These are phyloP conservation scores for Calonectria pseudoturangicola DNA, from an alignment of 2,329 filamentous ascomycete species.

Conservation along the genomic window DNA sequence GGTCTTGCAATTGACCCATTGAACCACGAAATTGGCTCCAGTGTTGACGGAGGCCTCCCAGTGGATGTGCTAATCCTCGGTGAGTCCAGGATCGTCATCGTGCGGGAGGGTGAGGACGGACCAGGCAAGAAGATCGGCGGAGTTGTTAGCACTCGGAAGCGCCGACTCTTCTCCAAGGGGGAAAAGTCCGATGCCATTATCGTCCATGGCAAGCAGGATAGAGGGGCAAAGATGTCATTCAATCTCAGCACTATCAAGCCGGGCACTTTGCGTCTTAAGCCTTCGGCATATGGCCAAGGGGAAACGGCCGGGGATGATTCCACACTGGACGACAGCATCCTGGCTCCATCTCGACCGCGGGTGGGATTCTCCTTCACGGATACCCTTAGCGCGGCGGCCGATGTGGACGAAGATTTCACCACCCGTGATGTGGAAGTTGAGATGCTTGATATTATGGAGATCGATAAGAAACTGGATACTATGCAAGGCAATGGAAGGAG, in stretches of 20 bases:
- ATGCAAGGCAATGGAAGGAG: slow-evolving; percentile 71
- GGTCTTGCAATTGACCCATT: slow-evolving; percentile 64
- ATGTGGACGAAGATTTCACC: slow-evolving; percentile 69
- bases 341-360: slow-evolving; percentile 56
- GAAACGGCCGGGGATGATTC: slow-evolving; percentile 45
- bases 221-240: slow-evolving; percentile 64
- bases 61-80: slow-evolving; percentile 74
- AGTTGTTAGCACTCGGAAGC: slow-evolving; percentile 58
- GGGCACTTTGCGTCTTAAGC: slow-evolving; percentile 59
- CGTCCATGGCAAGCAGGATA: slow-evolving; percentile 68
- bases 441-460: slow-evolving; percentile 79
- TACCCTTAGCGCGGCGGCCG: slow-evolving; percentile 71
- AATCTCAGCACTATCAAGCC: slow-evolving; percentile 70
- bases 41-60: slow-evolving; percentile 64
- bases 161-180: slow-evolving; percentile 61
- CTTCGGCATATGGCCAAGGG: slow-evolving; percentile 55
- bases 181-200: slow-evolving; percentile 72
- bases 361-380: slow-evolving; percentile 71
- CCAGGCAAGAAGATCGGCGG: slow-evolving; percentile 66
- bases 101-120: slow-evolving; percentile 72
- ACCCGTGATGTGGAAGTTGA: slow-evolving; percentile 74
- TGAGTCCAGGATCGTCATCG: slow-evolving; percentile 73
- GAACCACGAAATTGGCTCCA: slow-evolving; percentile 46
- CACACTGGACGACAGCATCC: slow-evolving; percentile 49
- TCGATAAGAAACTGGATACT: slow-evolving; percentile 75